Conservation (phyloP, 352 stramenopile genomes). For the Thalassiosira exigua region DNA sequence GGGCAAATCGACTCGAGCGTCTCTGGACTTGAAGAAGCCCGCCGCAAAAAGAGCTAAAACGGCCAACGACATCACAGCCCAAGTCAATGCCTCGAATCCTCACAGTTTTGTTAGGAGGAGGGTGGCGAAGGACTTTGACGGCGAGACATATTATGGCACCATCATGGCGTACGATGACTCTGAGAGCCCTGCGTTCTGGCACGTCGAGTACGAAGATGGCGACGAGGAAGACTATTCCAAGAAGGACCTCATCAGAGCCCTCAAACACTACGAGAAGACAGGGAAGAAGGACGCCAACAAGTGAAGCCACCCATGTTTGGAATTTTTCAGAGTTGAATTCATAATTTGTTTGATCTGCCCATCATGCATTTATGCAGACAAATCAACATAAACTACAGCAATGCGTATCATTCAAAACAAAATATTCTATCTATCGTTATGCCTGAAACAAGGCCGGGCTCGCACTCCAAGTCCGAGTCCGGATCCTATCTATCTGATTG, state of each 20-base stretch:
- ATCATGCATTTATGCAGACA: too few relatives aligned
- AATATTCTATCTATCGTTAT: too few relatives aligned
- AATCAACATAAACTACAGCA: too few relatives aligned
- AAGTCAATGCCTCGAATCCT: slow-evolving; percentile 38
- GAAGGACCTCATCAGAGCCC: slow-evolving; percentile 53
- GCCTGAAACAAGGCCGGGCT: too few relatives aligned
- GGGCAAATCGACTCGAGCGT: slow-evolving; percentile 7
- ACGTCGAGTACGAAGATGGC: slow-evolving; percentile 62
- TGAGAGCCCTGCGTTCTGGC: slow-evolving; percentile 53
- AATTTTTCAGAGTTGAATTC: too few relatives aligned
- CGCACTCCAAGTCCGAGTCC: too few relatives aligned
- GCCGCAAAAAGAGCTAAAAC: slow-evolving; percentile 40
- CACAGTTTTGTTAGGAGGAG: slow-evolving; percentile 41
- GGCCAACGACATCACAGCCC: slow-evolving; percentile 10
- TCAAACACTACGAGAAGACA: slow-evolving; percentile 49
- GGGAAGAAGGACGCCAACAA: slow-evolving; percentile 25
- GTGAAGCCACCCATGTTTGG: not conserved
- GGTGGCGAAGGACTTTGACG: slow-evolving; percentile 58
- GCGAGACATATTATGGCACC: slow-evolving; percentile 56
- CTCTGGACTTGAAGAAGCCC: slow-evolving; percentile 23
- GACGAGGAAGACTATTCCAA: slow-evolving; percentile 61
- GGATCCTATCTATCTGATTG: too few relatives aligned
- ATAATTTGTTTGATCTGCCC: too few relatives aligned
- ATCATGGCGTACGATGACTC: slow-evolving; percentile 54
- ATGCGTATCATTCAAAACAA: too few relatives aligned